Conservation (phyloP, 257 asterid genomes). For the Thymus mandschuricus region DNA sequence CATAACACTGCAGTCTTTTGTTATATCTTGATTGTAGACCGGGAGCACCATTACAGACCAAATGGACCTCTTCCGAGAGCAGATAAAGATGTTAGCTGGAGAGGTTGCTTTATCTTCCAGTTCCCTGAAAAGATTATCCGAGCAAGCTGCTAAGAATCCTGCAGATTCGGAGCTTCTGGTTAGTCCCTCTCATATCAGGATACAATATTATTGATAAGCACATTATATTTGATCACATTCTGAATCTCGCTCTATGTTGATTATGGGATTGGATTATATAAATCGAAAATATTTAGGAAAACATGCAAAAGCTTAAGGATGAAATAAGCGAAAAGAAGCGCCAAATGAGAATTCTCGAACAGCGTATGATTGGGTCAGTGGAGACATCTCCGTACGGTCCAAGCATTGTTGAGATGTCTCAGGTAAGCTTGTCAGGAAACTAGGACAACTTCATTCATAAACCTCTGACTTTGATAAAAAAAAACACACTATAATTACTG, state of each 20-base stretch:
- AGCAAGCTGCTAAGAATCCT: constrained; percentile 61
- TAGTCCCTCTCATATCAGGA: constrained; percentile 22
- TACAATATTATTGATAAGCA: not conserved
- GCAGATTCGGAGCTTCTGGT: constrained; percentile 66
- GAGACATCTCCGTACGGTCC: constrained; percentile 60
- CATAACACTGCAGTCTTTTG: too few relatives aligned
- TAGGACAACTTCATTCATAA: constrained; percentile 13
- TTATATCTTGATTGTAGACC: constrained; percentile 43
- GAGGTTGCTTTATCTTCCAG: constrained; percentile 79
- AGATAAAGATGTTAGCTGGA: constrained; percentile 83
- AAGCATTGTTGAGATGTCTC: constrained; percentile 56
- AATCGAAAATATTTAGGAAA: constrained; percentile 44
- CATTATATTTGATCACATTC: not conserved
- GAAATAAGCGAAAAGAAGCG: constrained; percentile 72
- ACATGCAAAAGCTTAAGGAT: constrained; percentile 61
- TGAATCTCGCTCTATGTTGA: constrained; percentile 8
- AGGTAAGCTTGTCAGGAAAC: constrained; percentile 44
- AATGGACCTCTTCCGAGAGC: constrained; percentile 83
- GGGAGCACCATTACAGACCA: constrained; percentile 86
- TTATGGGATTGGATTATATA: constrained; percentile 1
- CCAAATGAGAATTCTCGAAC: constrained; percentile 72
- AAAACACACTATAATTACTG: not conserved
- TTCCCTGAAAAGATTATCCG: constrained; percentile 73
- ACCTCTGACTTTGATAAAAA: not conserved
- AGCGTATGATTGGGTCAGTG: constrained; percentile 80